Evolutionary conservation across 345 rosid genomes (phyloP), one percentile per base, ranked within the genome.

Genomic region (Punica granatum): DNA sequence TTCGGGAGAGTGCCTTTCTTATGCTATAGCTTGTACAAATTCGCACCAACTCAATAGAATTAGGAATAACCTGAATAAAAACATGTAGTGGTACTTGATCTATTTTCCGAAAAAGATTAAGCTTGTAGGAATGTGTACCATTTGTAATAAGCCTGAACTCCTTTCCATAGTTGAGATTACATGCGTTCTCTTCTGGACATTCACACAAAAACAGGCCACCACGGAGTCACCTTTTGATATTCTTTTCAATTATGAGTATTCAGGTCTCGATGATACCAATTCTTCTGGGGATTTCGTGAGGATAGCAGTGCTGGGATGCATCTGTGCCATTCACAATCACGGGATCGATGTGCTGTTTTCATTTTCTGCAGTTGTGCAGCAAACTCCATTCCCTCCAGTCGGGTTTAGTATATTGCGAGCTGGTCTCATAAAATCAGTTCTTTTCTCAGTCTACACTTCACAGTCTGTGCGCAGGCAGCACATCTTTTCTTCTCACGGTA

Each of bases 391-490:
- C 74, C 77, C 79, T 46, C 85, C 82, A 42, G 54, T 81, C 39
- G 85, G 85, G 14, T 78, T 81, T 71, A 71, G 75, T 71, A 74
- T 78, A 53, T 72, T 81, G 76, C 73, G 67, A 70, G 85, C 85
- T 62, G 85, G 82, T 39, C 36, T 81, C 71, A 72, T 73, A 60
- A 81, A 78, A 67, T 81, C 85, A 32, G 74, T 81, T 68, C 67
- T 81, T 31, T 76, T 78, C 37, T 81, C 80, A 34, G 76, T 78
- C n/a, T 76, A 63, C 66, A 67, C 80, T 18, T 78, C 85, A 64
- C 70, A 42, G 65, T 69, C 76, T 58, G 43, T 13, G 32, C 64
- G 70, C 63, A 64, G 62, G 67, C 67, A 67, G 30, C 76, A 69
- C 36, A 72, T 66, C 30, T 69, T 67, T 69, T 73, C 76, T 65